These are phyloP conservation scores for Lipomyces lipofer DNA, from an alignment of 805 yeast genomes.

Conservation along the genomic window DNA sequence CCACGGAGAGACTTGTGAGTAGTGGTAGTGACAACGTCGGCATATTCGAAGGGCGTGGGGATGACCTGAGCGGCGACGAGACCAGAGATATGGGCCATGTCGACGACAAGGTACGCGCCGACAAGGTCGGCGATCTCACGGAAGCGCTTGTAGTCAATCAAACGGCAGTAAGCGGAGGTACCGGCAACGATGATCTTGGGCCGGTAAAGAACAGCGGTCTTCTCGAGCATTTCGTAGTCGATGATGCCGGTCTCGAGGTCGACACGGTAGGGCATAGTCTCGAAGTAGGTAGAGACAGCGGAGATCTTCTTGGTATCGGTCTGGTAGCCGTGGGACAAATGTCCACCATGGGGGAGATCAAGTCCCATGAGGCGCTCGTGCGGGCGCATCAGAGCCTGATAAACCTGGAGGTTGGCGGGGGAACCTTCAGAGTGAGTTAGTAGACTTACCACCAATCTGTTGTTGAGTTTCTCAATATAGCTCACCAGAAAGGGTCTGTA, in stretches of 20 bases:
- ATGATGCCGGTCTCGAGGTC: slow-evolving; percentile 88
- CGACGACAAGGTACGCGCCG: slow-evolving; percentile 93
- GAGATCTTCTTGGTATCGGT: slow-evolving; percentile 91
- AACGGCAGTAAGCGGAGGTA: slow-evolving; percentile 95
- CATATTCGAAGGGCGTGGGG: slow-evolving; percentile 93
- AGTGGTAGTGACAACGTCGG: slow-evolving; percentile 97
- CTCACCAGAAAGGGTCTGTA: slow-evolving; percentile 89
- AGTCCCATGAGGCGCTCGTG: slow-evolving; percentile 98
- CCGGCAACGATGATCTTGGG: slow-evolving; percentile 98
- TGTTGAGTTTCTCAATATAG: too few species aligned
- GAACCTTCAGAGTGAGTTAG: too few species aligned
- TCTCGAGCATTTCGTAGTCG: slow-evolving; percentile 93
- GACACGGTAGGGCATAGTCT: slow-evolving; percentile 98
- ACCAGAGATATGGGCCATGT: slow-evolving; percentile 99
- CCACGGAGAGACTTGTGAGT: slow-evolving; percentile 99
- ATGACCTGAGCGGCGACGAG: slow-evolving; percentile 93
- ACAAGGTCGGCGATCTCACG: slow-evolving; percentile 94
- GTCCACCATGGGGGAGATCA: slow-evolving; percentile 98
- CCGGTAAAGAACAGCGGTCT: slow-evolving; percentile 86
- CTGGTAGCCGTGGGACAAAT: slow-evolving; percentile 97
- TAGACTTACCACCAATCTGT: too few species aligned
- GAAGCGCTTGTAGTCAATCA: slow-evolving; percentile 96
- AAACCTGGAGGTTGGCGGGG: slow-evolving; percentile 96
- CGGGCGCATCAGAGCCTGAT: slow-evolving; percentile 91
- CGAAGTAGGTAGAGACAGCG: slow-evolving; percentile 93